phyloP scores from a whole-genome alignment of 1,284 basidiomycete species.

The Ceratorhiza oryzae-sativae region DNA sequence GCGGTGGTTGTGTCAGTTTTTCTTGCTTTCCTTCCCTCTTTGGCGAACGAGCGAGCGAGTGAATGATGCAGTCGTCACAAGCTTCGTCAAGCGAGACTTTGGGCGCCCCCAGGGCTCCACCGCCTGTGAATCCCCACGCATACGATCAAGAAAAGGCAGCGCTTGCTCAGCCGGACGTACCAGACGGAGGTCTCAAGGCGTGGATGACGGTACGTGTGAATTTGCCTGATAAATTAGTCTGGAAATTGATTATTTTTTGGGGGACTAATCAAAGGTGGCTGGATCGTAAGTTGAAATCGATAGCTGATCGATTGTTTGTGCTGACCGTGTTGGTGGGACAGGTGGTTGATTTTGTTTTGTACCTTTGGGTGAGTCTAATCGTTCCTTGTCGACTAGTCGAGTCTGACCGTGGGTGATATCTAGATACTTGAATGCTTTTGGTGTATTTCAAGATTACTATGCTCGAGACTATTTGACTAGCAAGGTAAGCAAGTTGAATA shows the following conservation, averaged over 20 bases:
- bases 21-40: not conserved
- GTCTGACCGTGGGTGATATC: not conserved
- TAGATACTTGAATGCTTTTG: constrained; percentile 35
- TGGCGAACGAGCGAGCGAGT: no score
- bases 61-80: constrained; percentile 17
- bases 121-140: not conserved
- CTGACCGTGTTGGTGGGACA: not conserved
- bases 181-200: not conserved
- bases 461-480: constrained; percentile 31
- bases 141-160: constrained; percentile 6
- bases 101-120: not conserved
- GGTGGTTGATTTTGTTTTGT: constrained; percentile 36
- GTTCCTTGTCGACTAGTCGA: not conserved
- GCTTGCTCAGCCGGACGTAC: not conserved
- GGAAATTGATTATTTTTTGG: not conserved
- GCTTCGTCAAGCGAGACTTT: constrained; percentile 14
- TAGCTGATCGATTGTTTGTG: not conserved
- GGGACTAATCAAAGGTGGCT: constrained; percentile 13
- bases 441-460: constrained; percentile 33
- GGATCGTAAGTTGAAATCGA: constrained; percentile 19
- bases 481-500: not conserved
- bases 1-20: not conserved
- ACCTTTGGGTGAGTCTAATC: constrained; percentile 22
- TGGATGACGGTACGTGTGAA: constrained; percentile 10
- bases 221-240: not conserved